Conservation (phyloP, 108 stramenopile genomes). For the Pseudonitzschia delicatissima region DNA sequence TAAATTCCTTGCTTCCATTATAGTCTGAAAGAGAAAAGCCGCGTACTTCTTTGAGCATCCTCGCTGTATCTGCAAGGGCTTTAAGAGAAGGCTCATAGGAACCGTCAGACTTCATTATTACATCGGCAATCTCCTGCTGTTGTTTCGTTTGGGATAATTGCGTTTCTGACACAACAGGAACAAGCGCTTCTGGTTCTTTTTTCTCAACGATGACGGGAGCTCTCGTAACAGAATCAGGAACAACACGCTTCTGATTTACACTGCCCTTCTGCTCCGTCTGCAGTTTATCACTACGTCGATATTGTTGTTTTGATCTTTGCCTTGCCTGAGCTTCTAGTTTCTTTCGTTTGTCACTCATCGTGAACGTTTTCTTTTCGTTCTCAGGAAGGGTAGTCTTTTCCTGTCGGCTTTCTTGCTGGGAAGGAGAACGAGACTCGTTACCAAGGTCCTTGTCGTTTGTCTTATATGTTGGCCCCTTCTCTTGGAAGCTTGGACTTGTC, state of each 20-base stretch:
- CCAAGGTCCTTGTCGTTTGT: not conserved
- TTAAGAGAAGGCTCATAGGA: not conserved
- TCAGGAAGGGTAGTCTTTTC: not conserved
- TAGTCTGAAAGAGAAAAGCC: not conserved
- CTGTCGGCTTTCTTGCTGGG: not conserved
- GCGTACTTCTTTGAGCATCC: conserved; percentile 9
- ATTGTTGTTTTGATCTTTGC: conserved; percentile 11
- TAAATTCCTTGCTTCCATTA: not conserved
- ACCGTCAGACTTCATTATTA: not conserved
- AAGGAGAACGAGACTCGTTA: not conserved
- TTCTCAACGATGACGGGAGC: not conserved
- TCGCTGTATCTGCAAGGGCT: conserved; percentile 8
- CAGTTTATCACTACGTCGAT: not conserved
- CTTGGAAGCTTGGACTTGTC: not conserved
- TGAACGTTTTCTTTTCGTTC: not conserved
- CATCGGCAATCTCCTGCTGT: conserved; percentile 9
- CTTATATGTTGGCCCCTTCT: not conserved
- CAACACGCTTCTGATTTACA: too few relatives aligned
- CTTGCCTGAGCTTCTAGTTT: conserved; percentile 10
- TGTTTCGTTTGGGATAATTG: not conserved
- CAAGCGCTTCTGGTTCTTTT: not conserved
- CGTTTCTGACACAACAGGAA: not conserved
- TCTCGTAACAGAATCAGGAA: not conserved
- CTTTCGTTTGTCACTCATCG: not conserved
- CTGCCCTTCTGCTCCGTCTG: not conserved